Percentiles rank a stretch among this genome's conserved stretches.
These are phyloP conservation scores for Herpetospermum pedunculosum DNA, from an alignment of 306 rosid genomes.

Conservation along the genomic window DNA sequence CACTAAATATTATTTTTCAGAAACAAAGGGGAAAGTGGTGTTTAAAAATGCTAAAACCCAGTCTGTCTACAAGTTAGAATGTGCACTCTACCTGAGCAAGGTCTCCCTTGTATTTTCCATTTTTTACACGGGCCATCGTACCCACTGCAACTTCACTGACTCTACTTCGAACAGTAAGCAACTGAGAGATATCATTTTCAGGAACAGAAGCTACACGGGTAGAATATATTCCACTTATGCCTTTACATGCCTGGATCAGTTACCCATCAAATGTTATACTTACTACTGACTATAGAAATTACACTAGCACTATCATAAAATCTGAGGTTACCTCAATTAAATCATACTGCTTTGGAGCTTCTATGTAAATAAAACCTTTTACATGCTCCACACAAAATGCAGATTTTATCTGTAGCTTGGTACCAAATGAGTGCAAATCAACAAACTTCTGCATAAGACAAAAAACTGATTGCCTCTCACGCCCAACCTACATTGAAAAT, in stretches of 20 bases:
- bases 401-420: constrained; percentile 58
- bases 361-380: constrained; percentile 72
- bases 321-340: constrained; percentile 50
- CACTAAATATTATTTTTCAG: constrained; percentile 12
- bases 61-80: constrained; percentile 4
- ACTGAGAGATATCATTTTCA: constrained; percentile 51
- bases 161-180: constrained; percentile 39
- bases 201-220: constrained; percentile 65
- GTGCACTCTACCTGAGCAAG: constrained; percentile 59
- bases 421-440: constrained; percentile 61
- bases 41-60: neutral
- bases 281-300: neutral
- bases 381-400: constrained; percentile 78
- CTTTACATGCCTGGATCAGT: constrained; percentile 63
- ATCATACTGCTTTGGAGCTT: constrained; percentile 72
- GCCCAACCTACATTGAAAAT: constrained; percentile 62
- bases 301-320: constrained; percentile 2
- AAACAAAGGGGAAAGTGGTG: constrained; percentile 6
- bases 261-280: neutral
- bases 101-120: constrained; percentile 90
- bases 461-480: constrained; percentile 64
- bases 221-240: constrained; percentile 57
- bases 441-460: constrained; percentile 95
- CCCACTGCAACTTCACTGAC: constrained; percentile 55
- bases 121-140: constrained; percentile 81